Evolutionary conservation across 2,329 filamentous ascomycete species (phyloP).

Genomic region (Fusarium incarnatum): DNA sequence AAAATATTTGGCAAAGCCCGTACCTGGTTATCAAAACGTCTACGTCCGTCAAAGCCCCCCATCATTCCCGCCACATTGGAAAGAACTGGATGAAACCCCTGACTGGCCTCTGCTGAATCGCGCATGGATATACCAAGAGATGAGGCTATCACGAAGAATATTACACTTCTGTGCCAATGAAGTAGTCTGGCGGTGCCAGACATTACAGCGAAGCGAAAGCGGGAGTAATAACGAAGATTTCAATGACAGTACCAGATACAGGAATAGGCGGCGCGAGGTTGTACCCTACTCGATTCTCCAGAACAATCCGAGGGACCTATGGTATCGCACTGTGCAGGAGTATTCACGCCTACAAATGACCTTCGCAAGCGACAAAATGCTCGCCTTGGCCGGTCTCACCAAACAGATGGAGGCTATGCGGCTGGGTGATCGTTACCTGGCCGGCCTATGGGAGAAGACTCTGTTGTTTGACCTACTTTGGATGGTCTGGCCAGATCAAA

Average conservation of each 20-base stretch:
- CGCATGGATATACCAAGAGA: not conserved
- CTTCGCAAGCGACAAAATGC: not conserved
- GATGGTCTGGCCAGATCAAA: too few species aligned
- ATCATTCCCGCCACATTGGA: not conserved
- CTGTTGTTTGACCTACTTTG: not conserved
- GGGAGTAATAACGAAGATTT: too few species aligned
- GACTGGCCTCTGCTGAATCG: not conserved
- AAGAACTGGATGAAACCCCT: not conserved
- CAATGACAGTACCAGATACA: too few species aligned
- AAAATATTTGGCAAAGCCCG: too few species aligned
- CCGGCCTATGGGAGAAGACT: not conserved
- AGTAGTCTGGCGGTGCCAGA: not conserved
- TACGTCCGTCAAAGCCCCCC: not conserved
- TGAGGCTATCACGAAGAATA: not conserved
- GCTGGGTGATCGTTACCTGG: not conserved
- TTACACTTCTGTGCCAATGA: not conserved
- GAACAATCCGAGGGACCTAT: not conserved
- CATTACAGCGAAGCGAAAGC: not conserved
- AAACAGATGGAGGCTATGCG: not conserved
- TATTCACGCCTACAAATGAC: not conserved
- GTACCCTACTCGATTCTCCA: fast-evolving
- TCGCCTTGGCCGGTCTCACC: not conserved
- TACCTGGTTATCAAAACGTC: not conserved
- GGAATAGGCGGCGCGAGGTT: too few species aligned
- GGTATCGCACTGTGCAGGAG: not conserved